Evolutionary conservation across 768 basidiomycete species (phyloP).

Genomic region (Leccinum obscurum): DNA sequence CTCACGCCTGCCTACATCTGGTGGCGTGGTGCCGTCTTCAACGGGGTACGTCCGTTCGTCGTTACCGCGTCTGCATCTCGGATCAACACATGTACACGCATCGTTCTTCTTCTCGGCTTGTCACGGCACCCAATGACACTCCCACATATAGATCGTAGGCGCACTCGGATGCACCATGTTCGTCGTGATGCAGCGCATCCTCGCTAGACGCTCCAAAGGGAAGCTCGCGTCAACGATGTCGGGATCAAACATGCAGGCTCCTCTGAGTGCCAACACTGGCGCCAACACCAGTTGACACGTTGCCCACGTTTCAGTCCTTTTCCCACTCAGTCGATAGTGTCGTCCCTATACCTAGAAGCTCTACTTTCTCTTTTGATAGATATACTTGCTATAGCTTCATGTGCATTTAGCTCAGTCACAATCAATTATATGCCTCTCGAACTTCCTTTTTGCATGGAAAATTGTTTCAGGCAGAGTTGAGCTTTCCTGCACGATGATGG

Average conservation of each 20-base stretch:
- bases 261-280: not conserved
- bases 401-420: too few species aligned
- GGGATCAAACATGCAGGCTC: not conserved
- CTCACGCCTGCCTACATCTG: conserved; percentile 52
- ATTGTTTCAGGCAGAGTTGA: too few species aligned
- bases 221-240: not conserved
- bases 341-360: not conserved
- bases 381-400: not conserved
- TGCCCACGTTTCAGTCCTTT: not conserved
- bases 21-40: conserved; percentile 59
- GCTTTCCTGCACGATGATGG: too few species aligned
- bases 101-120: not conserved
- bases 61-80: not conserved
- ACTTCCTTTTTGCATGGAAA: not conserved
- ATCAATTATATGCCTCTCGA: not conserved
- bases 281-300: not conserved
- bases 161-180: conserved; percentile 29
- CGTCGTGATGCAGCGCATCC: conserved; percentile 27
- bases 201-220: conserved; percentile 10
- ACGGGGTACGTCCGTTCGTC: conserved; percentile 35
- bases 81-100: not conserved
- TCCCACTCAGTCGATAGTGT: not conserved
- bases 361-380: not conserved
- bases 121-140: not conserved
- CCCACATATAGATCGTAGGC: conserved; percentile 19